phyloP scores from a whole-genome alignment of 257 asterid genomes.

The Avicennia marina region DNA sequence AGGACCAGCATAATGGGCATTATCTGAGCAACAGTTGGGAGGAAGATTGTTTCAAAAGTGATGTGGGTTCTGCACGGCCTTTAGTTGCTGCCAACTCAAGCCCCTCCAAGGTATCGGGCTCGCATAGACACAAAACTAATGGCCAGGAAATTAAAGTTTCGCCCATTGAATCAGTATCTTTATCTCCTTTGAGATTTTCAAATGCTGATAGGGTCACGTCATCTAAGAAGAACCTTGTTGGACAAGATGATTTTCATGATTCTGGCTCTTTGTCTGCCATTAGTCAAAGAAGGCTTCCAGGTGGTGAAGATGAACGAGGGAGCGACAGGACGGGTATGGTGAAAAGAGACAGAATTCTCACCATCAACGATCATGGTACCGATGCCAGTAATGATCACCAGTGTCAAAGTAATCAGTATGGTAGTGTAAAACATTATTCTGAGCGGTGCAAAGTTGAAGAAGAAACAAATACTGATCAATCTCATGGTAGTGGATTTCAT shows the following conservation, averaged over 20 bases:
- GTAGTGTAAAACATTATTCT: slow-evolving; percentile 26
- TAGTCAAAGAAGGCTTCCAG: slow-evolving; percentile 47
- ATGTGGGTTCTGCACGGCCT: slow-evolving; percentile 49
- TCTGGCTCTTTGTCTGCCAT: slow-evolving; percentile 29
- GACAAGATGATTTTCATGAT: slow-evolving; percentile 44
- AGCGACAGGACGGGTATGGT: slow-evolving; percentile 27
- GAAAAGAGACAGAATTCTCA: slow-evolving; percentile 32
- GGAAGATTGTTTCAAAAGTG: slow-evolving; percentile 53
- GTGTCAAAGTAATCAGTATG: slow-evolving; percentile 36
- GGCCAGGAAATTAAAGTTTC: slow-evolving; percentile 76
- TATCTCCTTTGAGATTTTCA: slow-evolving; percentile 71
- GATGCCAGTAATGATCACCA: slow-evolving; percentile 22
- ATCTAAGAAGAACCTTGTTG: slow-evolving; percentile 33
- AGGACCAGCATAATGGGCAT: slow-evolving; percentile 35
- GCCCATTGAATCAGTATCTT: slow-evolving; percentile 95
- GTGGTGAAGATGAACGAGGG: slow-evolving; percentile 41
- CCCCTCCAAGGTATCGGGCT: slow-evolving; percentile 95
- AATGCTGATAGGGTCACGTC: slow-evolving; percentile 41
- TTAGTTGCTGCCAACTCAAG: slow-evolving; percentile 89
- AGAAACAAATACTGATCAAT: slow-evolving; percentile 32
- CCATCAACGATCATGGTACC: slow-evolving; percentile 35
- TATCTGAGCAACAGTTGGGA: slow-evolving; percentile 36
- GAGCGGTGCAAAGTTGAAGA: slow-evolving; percentile 42
- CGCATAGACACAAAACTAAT: slow-evolving; percentile 57
- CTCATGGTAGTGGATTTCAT: slow-evolving; percentile 34